Evolutionary conservation across 331 rosid genomes (phyloP).

Genomic region (Acacia concinna): DNA sequence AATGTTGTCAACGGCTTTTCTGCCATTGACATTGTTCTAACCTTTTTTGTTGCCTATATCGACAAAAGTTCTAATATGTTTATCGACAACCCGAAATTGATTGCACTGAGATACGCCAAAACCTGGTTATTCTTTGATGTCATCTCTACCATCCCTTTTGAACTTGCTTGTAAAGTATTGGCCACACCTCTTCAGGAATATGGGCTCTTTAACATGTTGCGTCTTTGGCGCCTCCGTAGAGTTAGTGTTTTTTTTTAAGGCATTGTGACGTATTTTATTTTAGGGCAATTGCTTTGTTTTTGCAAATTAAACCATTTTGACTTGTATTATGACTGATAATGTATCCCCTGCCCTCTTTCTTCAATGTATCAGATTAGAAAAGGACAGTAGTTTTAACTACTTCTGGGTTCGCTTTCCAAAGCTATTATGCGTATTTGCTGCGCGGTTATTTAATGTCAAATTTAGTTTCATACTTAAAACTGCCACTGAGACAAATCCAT

Average conservation of each 20-base stretch:
- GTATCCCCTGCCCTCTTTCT: not conserved
- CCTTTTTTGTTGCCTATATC: conserved; percentile 76
- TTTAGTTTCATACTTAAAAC: not conserved
- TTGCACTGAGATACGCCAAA: conserved; percentile 62
- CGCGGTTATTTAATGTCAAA: too few species aligned
- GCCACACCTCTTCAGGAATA: conserved; percentile 46
- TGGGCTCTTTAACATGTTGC: conserved; percentile 70
- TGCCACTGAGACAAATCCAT: not conserved
- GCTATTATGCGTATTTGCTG: conserved; percentile 56
- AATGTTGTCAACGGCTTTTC: conserved; percentile 66
- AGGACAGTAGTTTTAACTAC: conserved; percentile 68
- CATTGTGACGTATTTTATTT: conserved; percentile 1
- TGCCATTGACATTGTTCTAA: conserved; percentile 58
- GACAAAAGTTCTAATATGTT: conserved; percentile 61
- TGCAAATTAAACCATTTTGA: too few species aligned
- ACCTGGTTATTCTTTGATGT: conserved; percentile 68
- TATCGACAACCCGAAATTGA: conserved; percentile 41
- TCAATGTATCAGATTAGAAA: conserved; percentile 62
- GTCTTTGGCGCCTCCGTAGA: conserved; percentile 87
- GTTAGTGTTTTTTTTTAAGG: conserved; percentile 80
- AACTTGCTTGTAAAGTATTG: conserved; percentile 37
- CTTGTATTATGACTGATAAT: too few species aligned
- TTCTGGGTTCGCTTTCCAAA: conserved; percentile 67
- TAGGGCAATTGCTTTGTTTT: too few species aligned
- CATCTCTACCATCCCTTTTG: conserved; percentile 61